phyloP scores from a whole-genome alignment of 768 basidiomycete species.

The Tylopilus subfusipes region DNA sequence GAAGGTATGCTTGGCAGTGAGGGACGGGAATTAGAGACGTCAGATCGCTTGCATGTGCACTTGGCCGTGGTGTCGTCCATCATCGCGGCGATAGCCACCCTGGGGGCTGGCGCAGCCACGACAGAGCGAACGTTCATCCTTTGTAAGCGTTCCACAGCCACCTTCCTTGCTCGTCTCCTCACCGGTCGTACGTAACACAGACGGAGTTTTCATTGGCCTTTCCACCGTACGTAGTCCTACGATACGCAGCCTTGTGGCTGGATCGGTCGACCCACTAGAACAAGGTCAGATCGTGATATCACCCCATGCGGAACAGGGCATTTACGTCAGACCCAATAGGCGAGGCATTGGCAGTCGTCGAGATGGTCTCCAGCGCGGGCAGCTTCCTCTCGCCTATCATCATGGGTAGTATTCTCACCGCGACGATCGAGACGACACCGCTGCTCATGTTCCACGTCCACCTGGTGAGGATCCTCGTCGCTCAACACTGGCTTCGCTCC shows the following conservation, averaged over 20 bases:
- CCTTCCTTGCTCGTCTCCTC: not conserved
- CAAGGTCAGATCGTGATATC: conserved; percentile 18
- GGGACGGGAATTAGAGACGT: conserved; percentile 4
- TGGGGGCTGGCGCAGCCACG: conserved; percentile 15
- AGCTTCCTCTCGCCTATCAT: conserved; percentile 26
- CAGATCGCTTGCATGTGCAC: conserved; percentile 31
- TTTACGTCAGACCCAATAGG: conserved; percentile 11
- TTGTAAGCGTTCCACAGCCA: conserved; percentile 5
- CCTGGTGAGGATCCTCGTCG: conserved; percentile 9
- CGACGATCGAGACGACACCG: conserved; percentile 20
- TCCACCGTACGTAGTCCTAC: conserved; percentile 15
- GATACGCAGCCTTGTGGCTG: conserved; percentile 23
- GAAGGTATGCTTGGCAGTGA: not conserved
- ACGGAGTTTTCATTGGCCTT: conserved; percentile 18
- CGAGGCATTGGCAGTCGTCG: conserved; percentile 28
- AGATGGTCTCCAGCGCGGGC: conserved; percentile 25
- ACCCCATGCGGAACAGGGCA: too few species aligned
- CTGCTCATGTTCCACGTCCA: conserved; percentile 25
- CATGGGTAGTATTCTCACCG: conserved; percentile 29
- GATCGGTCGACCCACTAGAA: conserved; percentile 27
- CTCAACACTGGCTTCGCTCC: not conserved
- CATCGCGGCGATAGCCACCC: conserved; percentile 6
- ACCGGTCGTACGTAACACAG: conserved; percentile 8
- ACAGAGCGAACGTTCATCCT: conserved; percentile 6
- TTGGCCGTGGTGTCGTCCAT: conserved; percentile 22